These are phyloP conservation scores for Echium plantagineum DNA, from an alignment of 257 asterid genomes.

Conservation along the genomic window DNA sequence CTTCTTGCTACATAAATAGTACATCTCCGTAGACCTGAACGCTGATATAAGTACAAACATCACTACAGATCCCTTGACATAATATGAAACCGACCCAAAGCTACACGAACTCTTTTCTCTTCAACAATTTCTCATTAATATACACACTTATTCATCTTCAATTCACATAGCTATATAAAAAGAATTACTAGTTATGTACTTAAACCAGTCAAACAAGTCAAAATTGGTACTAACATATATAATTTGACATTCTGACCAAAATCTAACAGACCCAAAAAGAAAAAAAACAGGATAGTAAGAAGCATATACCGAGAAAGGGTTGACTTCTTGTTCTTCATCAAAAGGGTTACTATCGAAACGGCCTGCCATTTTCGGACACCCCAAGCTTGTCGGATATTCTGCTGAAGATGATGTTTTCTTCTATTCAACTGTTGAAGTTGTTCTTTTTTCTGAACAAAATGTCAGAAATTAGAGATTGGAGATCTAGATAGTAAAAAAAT, in stretches of 20 bases:
- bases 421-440: too few relatives aligned
- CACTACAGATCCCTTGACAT: too few relatives aligned
- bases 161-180: too few relatives aligned
- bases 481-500: neutral
- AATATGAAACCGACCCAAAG: too few relatives aligned
- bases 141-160: too few relatives aligned
- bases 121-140: too few relatives aligned
- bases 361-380: constrained; percentile 1
- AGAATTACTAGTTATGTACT: neutral
- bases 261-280: neutral
- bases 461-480: neutral
- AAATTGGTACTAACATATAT: too few relatives aligned
- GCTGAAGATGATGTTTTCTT: neutral
- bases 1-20: too few relatives aligned
- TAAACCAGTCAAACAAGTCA: neutral
- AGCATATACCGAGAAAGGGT: neutral
- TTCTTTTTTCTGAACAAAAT: neutral
- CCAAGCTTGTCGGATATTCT: neutral
- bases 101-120: too few relatives aligned
- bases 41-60: too few relatives aligned
- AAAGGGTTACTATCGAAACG: constrained; percentile 12
- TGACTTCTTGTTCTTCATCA: constrained; percentile 11
- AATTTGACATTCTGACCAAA: neutral
- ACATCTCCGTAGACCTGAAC: too few relatives aligned
- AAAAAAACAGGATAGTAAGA: neutral